phyloP scores from a whole-genome alignment of 352 stramenopile species.

The Globisporangium megalacanthum region DNA sequence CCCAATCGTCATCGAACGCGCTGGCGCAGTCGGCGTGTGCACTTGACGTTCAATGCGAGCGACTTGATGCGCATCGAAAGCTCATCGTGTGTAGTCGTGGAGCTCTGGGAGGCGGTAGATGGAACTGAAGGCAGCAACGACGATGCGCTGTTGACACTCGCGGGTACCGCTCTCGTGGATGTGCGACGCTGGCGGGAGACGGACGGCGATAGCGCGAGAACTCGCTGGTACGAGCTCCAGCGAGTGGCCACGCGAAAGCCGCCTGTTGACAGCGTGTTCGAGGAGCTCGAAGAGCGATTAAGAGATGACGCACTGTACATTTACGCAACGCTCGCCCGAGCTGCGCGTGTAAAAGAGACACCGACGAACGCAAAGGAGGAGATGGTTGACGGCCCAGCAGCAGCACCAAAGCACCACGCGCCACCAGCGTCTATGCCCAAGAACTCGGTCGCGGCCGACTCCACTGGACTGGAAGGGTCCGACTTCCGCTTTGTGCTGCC shows the following conservation, averaged over 20 bases:
- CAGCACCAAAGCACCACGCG: not conserved
- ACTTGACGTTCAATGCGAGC: not conserved
- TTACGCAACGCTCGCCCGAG: not conserved
- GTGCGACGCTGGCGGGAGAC: not conserved
- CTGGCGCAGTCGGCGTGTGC: not conserved
- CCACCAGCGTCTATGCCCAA: not conserved
- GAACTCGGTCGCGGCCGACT: not conserved
- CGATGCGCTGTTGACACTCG: constrained; percentile 5
- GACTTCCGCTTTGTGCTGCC: constrained; percentile 10
- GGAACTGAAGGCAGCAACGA: not conserved
- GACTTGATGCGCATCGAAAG: not conserved
- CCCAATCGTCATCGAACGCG: not conserved
- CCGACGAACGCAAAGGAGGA: not conserved
- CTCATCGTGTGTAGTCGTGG: not conserved
- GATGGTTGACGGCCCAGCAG: not conserved
- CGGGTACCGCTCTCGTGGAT: constrained; percentile 3
- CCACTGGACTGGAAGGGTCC: not conserved
- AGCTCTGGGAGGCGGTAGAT: constrained; percentile 5
- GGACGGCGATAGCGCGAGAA: not conserved
- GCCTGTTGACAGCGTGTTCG: not conserved
- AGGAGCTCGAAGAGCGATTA: constrained; percentile 5
- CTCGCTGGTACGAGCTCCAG: constrained; percentile 11
- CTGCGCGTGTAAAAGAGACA: too few species aligned
- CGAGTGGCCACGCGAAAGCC: not conserved
- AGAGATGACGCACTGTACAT: constrained; percentile 1